phyloP scores from a whole-genome alignment of 208 protist species.

The Leishmania arabica region DNA sequence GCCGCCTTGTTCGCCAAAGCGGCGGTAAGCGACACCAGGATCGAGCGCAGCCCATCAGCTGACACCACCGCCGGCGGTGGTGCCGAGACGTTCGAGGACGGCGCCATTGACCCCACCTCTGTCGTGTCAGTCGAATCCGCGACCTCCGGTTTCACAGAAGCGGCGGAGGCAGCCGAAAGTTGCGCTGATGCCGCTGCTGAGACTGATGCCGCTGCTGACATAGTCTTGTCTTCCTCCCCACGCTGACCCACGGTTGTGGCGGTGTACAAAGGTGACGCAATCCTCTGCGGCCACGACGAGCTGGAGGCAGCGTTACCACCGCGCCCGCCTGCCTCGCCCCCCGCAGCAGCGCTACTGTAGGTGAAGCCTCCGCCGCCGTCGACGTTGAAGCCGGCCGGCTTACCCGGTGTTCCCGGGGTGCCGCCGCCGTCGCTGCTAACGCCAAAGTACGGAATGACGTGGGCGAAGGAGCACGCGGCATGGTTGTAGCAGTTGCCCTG shows the following conservation, averaged over 20 bases:
- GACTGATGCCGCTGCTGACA: background rate
- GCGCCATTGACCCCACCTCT: background rate
- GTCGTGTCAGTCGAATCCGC: background rate
- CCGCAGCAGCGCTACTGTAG: conserved; percentile 12
- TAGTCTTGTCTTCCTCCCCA: background rate
- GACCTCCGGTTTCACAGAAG: background rate
- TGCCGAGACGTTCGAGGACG: background rate
- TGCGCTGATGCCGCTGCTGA: background rate
- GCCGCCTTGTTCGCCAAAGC: background rate
- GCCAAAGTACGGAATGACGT: conserved; percentile 61
- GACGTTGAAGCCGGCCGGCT: background rate
- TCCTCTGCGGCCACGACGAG: conserved; percentile 20
- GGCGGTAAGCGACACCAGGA: conserved; percentile 18
- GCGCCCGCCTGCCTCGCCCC: background rate
- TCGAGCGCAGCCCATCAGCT: conserved; percentile 12
- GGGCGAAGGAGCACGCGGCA: conserved; percentile 75
- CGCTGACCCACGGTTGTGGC: background rate
- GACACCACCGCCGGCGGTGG: conserved; percentile 15
- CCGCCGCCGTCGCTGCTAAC: conserved; percentile 18
- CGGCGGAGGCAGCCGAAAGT: background rate
- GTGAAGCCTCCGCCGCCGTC: background rate
- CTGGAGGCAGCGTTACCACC: background rate
- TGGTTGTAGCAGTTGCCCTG: conserved; percentile 72
- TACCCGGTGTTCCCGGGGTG: conserved; percentile 8
- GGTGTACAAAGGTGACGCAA: conserved; percentile 9